These are phyloP conservation scores for Musa itinerans DNA, from an alignment of 176 grass and related monocot genomes.

Conservation along the genomic window DNA sequence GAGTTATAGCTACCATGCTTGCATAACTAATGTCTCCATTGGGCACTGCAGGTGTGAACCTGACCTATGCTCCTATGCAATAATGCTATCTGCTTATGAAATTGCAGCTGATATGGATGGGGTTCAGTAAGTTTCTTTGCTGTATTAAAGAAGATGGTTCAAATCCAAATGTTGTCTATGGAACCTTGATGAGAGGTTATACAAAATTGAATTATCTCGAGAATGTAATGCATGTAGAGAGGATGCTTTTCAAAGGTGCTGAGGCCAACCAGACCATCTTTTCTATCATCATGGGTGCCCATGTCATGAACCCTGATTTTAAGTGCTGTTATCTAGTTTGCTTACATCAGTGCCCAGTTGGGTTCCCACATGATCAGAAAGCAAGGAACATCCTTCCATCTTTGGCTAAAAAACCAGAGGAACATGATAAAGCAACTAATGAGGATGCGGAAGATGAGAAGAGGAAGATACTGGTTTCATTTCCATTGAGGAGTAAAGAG, in stretches of 20 bases:
- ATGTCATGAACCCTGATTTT: constrained; percentile 83
- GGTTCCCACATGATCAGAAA: constrained; percentile 66
- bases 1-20: constrained; percentile 17
- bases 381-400: constrained; percentile 77
- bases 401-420: constrained; percentile 55
- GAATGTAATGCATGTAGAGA: constrained; percentile 75
- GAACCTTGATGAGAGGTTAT: constrained; percentile 95
- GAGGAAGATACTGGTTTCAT: constrained; percentile 26
- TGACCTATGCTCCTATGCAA: constrained; percentile 89
- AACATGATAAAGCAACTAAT: constrained; percentile 66
- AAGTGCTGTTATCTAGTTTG: constrained; percentile 74
- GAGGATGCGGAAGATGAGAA: constrained; percentile 31
- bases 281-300: constrained; percentile 71
- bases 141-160: constrained; percentile 87
- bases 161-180: constrained; percentile 84
- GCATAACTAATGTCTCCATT: constrained; percentile 11
- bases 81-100: constrained; percentile 85
- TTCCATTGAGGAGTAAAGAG: constrained; percentile 56
- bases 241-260: constrained; percentile 77
- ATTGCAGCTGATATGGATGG: constrained; percentile 85
- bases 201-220: constrained; percentile 70
- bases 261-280: constrained; percentile 81
- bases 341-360: constrained; percentile 56
- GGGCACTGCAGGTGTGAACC: constrained; percentile 49
- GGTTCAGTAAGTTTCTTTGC: constrained; percentile 80